Percentiles rank a stretch among this genome's conserved stretches.
Evolutionary conservation across 352 stramenopile species (phyloP).

Genomic region (Pythium sukuiense): DNA sequence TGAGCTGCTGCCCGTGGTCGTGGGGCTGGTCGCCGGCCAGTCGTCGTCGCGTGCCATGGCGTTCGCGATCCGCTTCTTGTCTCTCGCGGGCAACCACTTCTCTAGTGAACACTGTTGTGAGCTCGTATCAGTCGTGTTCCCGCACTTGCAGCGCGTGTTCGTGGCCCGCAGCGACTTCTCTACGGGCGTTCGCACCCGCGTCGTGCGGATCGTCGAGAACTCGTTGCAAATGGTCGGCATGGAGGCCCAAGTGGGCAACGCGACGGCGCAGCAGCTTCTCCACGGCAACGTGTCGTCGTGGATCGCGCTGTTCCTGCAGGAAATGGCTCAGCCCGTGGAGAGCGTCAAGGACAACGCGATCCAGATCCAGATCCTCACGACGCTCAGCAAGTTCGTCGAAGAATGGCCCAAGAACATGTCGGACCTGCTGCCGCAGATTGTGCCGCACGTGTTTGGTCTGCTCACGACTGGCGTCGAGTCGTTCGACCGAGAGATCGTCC

Average conservation of each 20-base stretch:
- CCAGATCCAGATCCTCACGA: slow-evolving; percentile 77
- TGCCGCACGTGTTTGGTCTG: slow-evolving; percentile 68
- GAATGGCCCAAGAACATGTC: slow-evolving; percentile 85
- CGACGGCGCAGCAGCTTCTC: slow-evolving; percentile 51
- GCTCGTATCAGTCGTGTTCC: slow-evolving; percentile 71
- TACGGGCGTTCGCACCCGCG: slow-evolving; percentile 46
- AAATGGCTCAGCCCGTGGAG: slow-evolving; percentile 44
- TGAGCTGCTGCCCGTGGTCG: slow-evolving; percentile 64
- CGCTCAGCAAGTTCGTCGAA: slow-evolving; percentile 75
- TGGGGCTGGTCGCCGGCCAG: slow-evolving; percentile 55
- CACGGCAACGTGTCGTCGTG: slow-evolving; percentile 67
- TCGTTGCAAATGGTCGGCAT: slow-evolving; percentile 83
- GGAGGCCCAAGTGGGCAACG: slow-evolving; percentile 76
- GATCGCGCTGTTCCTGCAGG: slow-evolving; percentile 67
- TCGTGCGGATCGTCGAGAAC: slow-evolving; percentile 77
- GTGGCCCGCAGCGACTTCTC: slow-evolving; percentile 46
- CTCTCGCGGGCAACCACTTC: slow-evolving; percentile 68
- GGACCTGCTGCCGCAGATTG: slow-evolving; percentile 64
- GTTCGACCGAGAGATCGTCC: slow-evolving; percentile 64
- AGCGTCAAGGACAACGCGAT: slow-evolving; percentile 60
- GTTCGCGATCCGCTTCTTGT: slow-evolving; percentile 77
- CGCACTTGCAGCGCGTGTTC: slow-evolving; percentile 70
- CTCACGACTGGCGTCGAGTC: slow-evolving; percentile 41
- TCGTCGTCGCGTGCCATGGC: slow-evolving; percentile 41
- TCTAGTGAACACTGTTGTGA: slow-evolving; percentile 81